phyloP scores from a whole-genome alignment of 768 basidiomycete genomes.

The Boletus reticuloceps region DNA sequence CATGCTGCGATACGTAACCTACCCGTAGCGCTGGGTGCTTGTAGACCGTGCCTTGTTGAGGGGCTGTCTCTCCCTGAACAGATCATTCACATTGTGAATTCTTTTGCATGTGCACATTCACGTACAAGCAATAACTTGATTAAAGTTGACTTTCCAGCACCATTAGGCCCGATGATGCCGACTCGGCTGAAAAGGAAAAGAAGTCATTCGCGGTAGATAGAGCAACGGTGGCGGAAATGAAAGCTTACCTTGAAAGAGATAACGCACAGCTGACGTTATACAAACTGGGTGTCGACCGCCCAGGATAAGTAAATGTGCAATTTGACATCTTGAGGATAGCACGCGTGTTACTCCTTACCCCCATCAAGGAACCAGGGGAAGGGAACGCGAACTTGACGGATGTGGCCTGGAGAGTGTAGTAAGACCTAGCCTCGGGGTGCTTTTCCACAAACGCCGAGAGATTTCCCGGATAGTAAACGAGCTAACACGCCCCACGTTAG shows the following conservation, averaged over 20 bases:
- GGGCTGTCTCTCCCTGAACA: constrained; percentile 79
- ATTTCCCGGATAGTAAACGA: constrained; percentile 93
- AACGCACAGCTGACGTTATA: constrained; percentile 88
- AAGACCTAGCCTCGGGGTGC: constrained; percentile 92
- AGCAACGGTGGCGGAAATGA: constrained; percentile 22
- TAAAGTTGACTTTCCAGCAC: constrained; percentile 94
- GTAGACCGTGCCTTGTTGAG: constrained; percentile 89
- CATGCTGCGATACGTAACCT: constrained; percentile 97
- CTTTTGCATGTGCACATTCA: constrained; percentile 10
- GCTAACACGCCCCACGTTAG: constrained; percentile 39
- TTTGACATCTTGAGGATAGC: constrained; percentile 90
- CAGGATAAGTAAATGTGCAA: constrained; percentile 95
- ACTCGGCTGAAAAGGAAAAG: constrained; percentile 61
- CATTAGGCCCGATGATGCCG: constrained; percentile 89
- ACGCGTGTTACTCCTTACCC: constrained; percentile 92
- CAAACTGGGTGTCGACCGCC: constrained; percentile 74
- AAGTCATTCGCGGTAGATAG: constrained; percentile 16
- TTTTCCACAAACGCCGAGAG: constrained; percentile 85
- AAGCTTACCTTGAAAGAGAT: constrained; percentile 78
- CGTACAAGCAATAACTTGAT: constrained; percentile 88
- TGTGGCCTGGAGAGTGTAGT: constrained; percentile 93
- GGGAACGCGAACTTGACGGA: constrained; percentile 96
- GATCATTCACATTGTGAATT: constrained; percentile 9
- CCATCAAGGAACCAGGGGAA: constrained; percentile 93
- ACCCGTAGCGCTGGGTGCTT: constrained; percentile 94